Evolutionary conservation across 2,329 filamentous ascomycete genomes (phyloP).

Genomic region (Rutstroemia sp.): DNA sequence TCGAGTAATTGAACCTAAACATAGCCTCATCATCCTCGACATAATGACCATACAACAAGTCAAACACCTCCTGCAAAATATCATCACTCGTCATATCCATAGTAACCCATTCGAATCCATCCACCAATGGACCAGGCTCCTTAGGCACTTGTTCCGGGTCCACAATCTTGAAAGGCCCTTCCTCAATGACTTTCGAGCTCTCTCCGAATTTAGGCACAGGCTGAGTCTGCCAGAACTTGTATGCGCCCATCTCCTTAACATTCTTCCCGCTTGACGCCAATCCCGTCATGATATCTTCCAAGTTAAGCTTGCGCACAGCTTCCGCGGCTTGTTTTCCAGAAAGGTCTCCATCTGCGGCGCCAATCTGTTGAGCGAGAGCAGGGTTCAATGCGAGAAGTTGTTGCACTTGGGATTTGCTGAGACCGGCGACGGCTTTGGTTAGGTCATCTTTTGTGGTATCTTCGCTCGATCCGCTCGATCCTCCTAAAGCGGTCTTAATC

Average conservation of each 20-base stretch:
- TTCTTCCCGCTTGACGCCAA: conserved; percentile 77
- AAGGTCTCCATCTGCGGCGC: conserved; percentile 31
- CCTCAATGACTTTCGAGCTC: conserved; percentile 48
- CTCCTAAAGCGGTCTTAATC: conserved; percentile 36
- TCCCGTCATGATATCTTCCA: conserved; percentile 68
- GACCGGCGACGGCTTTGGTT: conserved; percentile 32
- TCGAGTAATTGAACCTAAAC: conserved; percentile 95
- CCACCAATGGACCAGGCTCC: conserved; percentile 65
- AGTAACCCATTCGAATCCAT: conserved; percentile 90
- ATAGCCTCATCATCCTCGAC: conserved; percentile 96
- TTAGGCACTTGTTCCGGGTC: conserved; percentile 72
- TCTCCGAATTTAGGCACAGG: conserved; percentile 81
- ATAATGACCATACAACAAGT: conserved; percentile 87
- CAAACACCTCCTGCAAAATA: conserved; percentile 83
- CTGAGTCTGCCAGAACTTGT: conserved; percentile 99
- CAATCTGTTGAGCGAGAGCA: conserved; percentile 55
- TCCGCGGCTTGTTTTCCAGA: conserved; percentile 38
- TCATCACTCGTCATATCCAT: conserved; percentile 74
- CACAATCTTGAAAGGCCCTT: conserved; percentile 79
- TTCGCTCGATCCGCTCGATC: conserved; percentile 15
- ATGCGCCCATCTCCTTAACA: conserved; percentile 89
- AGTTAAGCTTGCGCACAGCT: conserved; percentile 53
- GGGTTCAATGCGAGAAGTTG: conserved; percentile 67
- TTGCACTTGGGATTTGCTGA: conserved; percentile 50
- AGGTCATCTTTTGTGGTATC: conserved; percentile 42